phyloP scores from a whole-genome alignment of 352 stramenopile species.

The Globisporangium radiosum region DNA sequence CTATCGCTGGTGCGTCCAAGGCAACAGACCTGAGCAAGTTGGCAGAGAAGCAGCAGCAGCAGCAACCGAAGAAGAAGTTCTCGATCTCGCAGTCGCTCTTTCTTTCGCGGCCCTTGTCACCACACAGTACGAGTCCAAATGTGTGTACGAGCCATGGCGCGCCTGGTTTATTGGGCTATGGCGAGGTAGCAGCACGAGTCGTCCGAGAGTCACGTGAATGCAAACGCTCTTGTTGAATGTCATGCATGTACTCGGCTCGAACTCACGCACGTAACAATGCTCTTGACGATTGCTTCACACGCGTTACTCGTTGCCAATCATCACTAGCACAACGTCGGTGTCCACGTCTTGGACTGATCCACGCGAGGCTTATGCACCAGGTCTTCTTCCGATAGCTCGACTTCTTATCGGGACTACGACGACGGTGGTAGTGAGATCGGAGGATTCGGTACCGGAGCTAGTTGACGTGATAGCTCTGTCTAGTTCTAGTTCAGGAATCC shows the following conservation, averaged over 20 bases:
- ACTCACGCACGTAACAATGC: background rate
- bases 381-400: conserved; percentile 7
- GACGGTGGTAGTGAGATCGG: too few relatives aligned
- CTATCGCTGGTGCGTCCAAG: conserved; percentile 6
- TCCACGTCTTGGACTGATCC: too few relatives aligned
- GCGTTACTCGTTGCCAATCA: too few relatives aligned
- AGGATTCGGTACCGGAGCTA: too few relatives aligned
- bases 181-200: background rate
- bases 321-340: too few relatives aligned
- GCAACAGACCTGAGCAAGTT: conserved; percentile 1
- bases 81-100: conserved; percentile 6
- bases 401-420: too few relatives aligned
- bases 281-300: conserved; percentile 1
- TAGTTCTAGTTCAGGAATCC: too few relatives aligned
- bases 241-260: too few relatives aligned
- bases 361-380: conserved; percentile 6
- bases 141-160: background rate
- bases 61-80: background rate
- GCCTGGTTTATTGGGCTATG: background rate
- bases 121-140: background rate
- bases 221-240: background rate
- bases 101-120: conserved; percentile 9
- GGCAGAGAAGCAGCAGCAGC: background rate
- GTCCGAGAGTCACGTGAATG: background rate
- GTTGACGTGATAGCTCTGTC: too few relatives aligned